phyloP scores from a whole-genome alignment of 169 alveolate genomes.

The Cryptosporidium meleagridis region DNA sequence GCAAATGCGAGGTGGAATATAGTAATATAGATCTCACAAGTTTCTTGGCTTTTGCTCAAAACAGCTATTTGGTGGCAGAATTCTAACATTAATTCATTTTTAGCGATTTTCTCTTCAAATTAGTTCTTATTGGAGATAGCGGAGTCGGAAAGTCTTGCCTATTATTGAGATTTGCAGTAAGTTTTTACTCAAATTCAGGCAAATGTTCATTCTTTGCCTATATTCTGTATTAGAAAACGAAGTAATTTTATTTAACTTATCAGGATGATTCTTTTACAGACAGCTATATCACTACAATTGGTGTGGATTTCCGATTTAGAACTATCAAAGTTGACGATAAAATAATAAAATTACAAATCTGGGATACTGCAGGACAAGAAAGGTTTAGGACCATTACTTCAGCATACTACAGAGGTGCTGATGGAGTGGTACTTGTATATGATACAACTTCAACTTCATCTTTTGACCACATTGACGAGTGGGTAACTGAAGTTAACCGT shows the following conservation, averaged over 20 bases:
- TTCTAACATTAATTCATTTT: conserved; percentile 8
- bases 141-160: conserved; percentile 98
- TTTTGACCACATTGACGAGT: conserved; percentile 89
- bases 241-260: conserved; percentile 1
- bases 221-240: conserved; percentile 16
- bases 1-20: neutral
- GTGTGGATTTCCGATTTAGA: conserved; percentile 93
- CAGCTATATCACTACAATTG: conserved; percentile 92
- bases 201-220: conserved; percentile 19
- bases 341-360: conserved; percentile 92
- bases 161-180: conserved; percentile 93
- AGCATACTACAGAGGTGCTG: conserved; percentile 97
- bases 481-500: conserved; percentile 93
- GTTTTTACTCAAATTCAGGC: conserved; percentile 31
- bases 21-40: neutral
- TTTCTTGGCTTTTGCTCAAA: neutral
- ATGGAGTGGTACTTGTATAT: conserved; percentile 93
- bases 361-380: conserved; percentile 99
- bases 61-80: neutral
- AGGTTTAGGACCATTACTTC: conserved; percentile 95
- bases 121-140: conserved; percentile 97
- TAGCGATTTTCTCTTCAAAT: conserved; percentile 94
- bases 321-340: conserved; percentile 91
- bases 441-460: conserved; percentile 87
- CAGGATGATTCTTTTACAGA: conserved; percentile 90